Conservation (phyloP, 495 filamentous ascomycete genomes). For the Aspergillus baeticus region DNA sequence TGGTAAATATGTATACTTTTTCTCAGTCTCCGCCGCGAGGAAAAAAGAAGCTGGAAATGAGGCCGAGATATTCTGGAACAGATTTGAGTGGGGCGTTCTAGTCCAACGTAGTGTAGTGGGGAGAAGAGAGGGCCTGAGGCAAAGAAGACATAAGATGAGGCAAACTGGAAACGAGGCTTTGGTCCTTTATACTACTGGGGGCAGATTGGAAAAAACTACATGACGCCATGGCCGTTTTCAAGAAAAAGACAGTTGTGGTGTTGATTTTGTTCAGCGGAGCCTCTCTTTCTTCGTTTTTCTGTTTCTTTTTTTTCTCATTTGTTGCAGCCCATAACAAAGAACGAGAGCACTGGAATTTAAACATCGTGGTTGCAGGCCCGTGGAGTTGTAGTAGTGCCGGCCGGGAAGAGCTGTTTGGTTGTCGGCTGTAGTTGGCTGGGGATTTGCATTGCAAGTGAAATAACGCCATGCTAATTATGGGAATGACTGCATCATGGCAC, state of each 20-base stretch:
- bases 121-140: neutral
- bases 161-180: neutral
- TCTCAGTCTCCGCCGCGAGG: too few species aligned
- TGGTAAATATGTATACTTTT: too few species aligned
- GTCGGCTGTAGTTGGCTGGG: neutral
- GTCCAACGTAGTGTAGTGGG: neutral
- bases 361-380: neutral
- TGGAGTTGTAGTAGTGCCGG: neutral
- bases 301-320: constrained; percentile 1
- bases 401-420: neutral
- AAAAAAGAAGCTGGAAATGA: too few species aligned
- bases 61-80: too few species aligned
- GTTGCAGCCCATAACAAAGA: neutral
- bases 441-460: neutral
- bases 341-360: too few species aligned
- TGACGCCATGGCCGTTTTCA: constrained; percentile 18
- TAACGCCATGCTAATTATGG: constrained; percentile 2
- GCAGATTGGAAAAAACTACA: neutral
- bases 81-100: too few species aligned
- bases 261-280: too few species aligned
- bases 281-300: neutral
- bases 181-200: neutral
- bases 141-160: neutral
- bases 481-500: constrained; percentile 4
- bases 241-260: too few species aligned